A percentile compares a stretch with the other conserved stretches of the same genome.
Conservation (phyloP, 1,284 basidiomycete genomes). For the Leucoagaricus sp. region DNA sequence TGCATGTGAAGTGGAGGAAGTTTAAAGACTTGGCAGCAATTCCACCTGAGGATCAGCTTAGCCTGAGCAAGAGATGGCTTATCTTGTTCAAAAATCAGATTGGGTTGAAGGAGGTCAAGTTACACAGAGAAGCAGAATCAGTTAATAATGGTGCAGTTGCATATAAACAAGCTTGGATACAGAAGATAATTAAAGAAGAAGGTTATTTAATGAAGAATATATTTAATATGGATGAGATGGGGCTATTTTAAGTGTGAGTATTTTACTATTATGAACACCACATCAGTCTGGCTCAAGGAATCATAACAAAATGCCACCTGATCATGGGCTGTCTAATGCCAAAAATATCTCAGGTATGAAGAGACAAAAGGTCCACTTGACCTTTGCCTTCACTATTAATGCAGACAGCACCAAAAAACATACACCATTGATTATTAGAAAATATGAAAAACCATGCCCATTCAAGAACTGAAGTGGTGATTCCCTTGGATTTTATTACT, state of each 20-base stretch:
- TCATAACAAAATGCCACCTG: too few species aligned
- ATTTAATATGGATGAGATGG: conserved; percentile 39
- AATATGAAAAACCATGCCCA: conserved; percentile 22
- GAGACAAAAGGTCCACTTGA: conserved; percentile 23
- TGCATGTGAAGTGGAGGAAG: conserved; percentile 22
- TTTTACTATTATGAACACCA: background rate
- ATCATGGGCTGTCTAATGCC: conserved; percentile 21
- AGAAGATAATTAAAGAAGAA: conserved; percentile 22
- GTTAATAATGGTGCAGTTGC: conserved; percentile 18
- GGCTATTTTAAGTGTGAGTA: conserved; percentile 32
- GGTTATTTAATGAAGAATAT: conserved; percentile 28
- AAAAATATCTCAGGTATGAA: conserved; percentile 23
- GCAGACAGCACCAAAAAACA: conserved; percentile 30
- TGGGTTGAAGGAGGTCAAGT: conserved; percentile 26
- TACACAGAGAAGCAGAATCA: conserved; percentile 32
- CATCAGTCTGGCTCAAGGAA: too few species aligned
- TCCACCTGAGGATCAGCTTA: conserved; percentile 26
- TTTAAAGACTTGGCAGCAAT: conserved; percentile 28
- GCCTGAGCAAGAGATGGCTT: conserved; percentile 35
- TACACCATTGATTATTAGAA: conserved; percentile 30
- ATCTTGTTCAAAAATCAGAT: conserved; percentile 25
- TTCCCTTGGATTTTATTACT: conserved; percentile 26
- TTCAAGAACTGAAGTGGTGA: background rate
- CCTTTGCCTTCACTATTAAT: conserved; percentile 31
- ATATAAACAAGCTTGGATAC: conserved; percentile 21